A percentile compares a stretch with the other conserved stretches of the same genome.
Conservation (phyloP, 768 basidiomycete species). For the Neoboletus subvelutipes region DNA sequence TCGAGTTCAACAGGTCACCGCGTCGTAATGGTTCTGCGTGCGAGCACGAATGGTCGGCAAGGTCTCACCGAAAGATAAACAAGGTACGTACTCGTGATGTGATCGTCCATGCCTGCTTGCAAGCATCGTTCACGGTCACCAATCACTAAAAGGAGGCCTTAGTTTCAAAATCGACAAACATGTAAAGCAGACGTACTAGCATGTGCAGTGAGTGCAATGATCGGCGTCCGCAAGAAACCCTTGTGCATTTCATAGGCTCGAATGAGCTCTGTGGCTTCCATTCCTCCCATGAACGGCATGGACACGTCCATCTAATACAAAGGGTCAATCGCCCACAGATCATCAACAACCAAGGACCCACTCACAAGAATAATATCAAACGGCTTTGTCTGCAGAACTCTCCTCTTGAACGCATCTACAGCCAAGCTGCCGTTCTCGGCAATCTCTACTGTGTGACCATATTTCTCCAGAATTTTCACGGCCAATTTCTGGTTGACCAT, state of each 20-base stretch:
- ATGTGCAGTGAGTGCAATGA: slow-evolving; percentile 96
- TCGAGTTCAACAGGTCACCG: slow-evolving; percentile 76
- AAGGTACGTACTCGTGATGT: slow-evolving; percentile 67
- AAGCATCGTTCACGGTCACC: slow-evolving; percentile 78
- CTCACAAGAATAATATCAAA: slow-evolving; percentile 91
- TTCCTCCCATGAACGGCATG: slow-evolving; percentile 98
- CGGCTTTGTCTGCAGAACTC: slow-evolving; percentile 66
- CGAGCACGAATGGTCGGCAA: not conserved
- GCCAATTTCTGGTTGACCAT: slow-evolving; percentile 95
- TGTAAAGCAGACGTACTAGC: slow-evolving; percentile 64
- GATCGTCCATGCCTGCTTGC: slow-evolving; percentile 81
- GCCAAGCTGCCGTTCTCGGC: slow-evolving; percentile 97
- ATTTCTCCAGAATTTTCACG: slow-evolving; percentile 94
- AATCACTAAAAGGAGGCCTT: slow-evolving; percentile 59
- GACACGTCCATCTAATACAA: slow-evolving; percentile 88
- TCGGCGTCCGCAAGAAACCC: slow-evolving; percentile 73
- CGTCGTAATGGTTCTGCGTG: slow-evolving; percentile 71
- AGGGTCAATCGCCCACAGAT: not conserved
- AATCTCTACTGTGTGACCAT: slow-evolving; percentile 93
- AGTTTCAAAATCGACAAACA: slow-evolving; percentile 3
- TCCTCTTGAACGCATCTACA: slow-evolving; percentile 85
- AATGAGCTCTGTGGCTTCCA: slow-evolving; percentile 95
- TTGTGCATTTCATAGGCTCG: slow-evolving; percentile 78
- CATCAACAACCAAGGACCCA: slow-evolving; percentile 11
- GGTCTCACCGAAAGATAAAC: not conserved